A percentile compares a stretch with the other conserved stretches of the same genome.
Conservation (phyloP, 176 grass and related monocot genomes). For the Eragrostis curvula region DNA sequence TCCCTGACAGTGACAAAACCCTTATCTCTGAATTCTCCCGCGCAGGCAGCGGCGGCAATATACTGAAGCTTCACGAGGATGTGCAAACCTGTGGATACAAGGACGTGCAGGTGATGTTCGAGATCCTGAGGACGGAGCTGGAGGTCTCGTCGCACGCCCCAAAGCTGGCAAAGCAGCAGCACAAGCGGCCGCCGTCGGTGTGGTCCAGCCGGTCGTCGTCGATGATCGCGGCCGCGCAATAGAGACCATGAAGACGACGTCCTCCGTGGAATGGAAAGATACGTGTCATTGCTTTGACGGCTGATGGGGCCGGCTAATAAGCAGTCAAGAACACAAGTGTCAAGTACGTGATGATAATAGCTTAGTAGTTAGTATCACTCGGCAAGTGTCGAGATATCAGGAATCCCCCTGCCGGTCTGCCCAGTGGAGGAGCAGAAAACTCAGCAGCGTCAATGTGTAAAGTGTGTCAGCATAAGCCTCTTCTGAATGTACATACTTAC, state of each 20-base stretch:
- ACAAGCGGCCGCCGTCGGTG: constrained; percentile 32
- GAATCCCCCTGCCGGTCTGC: constrained; percentile 54
- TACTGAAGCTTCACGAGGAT: constrained; percentile 84
- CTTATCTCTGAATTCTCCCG: constrained; percentile 38
- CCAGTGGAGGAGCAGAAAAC: constrained; percentile 19
- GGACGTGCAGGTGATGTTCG: constrained; percentile 96
- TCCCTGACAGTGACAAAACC: constrained; percentile 34
- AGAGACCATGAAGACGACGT: constrained; percentile 11
- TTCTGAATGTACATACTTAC: constrained; percentile 39
- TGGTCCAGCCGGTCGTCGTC: constrained; percentile 44
- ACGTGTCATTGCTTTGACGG: neutral
- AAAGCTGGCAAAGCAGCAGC: constrained; percentile 6
- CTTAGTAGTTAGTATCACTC: neutral
- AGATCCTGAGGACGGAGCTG: constrained; percentile 76
- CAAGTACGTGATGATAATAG: constrained; percentile 17
- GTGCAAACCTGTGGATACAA: constrained; percentile 89
- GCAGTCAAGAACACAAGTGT: constrained; percentile 18
- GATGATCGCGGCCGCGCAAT: constrained; percentile 50
- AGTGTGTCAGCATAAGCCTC: neutral
- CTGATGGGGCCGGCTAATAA: constrained; percentile 34
- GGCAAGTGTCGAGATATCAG: constrained; percentile 3
- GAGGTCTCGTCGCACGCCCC: constrained; percentile 42
- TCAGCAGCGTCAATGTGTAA: constrained; percentile 28
- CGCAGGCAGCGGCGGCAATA: constrained; percentile 68
- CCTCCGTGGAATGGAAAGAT: neutral